phyloP scores from a whole-genome alignment of 2,329 filamentous ascomycete genomes.

The Venturia asperata region DNA sequence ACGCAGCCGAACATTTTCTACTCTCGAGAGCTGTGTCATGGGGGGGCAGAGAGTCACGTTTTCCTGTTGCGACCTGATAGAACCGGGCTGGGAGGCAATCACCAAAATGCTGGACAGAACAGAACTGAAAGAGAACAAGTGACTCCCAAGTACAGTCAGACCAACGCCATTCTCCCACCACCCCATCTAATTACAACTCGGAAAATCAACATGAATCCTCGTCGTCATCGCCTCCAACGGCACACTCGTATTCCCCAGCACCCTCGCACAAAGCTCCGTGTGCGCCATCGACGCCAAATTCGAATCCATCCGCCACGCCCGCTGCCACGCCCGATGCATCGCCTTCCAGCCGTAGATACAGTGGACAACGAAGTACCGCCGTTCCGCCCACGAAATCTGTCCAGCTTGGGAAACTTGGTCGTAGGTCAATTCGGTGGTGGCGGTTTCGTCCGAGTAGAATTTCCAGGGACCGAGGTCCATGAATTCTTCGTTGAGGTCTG shows the following conservation, averaged over 20 bases:
- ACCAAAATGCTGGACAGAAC: background rate
- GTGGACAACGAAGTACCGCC: conserved; percentile 15
- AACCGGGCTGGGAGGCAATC: too few species aligned
- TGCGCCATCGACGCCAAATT: conserved; percentile 18
- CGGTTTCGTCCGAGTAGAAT: conserved; percentile 10
- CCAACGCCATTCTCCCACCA: background rate
- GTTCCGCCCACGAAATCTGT: conserved; percentile 13
- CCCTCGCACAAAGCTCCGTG: conserved; percentile 19
- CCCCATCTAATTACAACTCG: conserved; percentile 13
- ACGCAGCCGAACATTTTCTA: too few species aligned
- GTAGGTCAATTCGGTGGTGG: conserved; percentile 5
- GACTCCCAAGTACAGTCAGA: background rate
- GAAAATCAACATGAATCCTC: conserved; percentile 19
- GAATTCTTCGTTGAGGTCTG: conserved; percentile 17
- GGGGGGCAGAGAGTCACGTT: too few species aligned
- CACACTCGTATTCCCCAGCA: conserved; percentile 17
- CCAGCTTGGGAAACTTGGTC: conserved; percentile 14
- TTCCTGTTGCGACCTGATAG: too few species aligned
- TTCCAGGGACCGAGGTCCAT: conserved; percentile 18
- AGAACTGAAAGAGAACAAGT: background rate
- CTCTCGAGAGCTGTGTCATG: too few species aligned
- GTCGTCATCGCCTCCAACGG: conserved; percentile 18
- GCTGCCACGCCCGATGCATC: conserved; percentile 19
- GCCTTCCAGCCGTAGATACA: conserved; percentile 19
- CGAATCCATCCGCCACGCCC: conserved; percentile 18